phyloP scores from a whole-genome alignment of 2,329 filamentous ascomycete species.

The Penicillium sp. region DNA sequence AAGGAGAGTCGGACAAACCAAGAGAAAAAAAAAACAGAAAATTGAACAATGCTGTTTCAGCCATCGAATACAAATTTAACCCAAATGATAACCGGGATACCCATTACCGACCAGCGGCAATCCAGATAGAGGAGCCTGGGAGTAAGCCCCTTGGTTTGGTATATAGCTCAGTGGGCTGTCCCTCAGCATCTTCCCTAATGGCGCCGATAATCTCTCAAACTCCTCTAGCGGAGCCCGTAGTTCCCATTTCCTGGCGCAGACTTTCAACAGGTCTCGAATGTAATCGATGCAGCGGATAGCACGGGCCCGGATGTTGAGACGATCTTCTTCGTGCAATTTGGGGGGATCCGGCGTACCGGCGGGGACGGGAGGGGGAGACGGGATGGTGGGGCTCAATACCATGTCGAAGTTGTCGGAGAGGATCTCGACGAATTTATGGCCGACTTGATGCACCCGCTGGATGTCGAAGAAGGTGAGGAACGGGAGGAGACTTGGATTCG shows the following conservation, averaged over 20 bases:
- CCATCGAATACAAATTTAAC: slow-evolving; percentile 3
- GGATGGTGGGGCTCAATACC: slow-evolving; percentile 34
- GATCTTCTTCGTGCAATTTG: slow-evolving; percentile 29
- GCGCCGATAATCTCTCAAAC: slow-evolving; percentile 32
- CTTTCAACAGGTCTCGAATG: slow-evolving; percentile 32
- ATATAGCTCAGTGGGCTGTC: slow-evolving; percentile 23
- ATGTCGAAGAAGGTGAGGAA: slow-evolving; percentile 87
- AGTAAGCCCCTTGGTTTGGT: slow-evolving; percentile 10
- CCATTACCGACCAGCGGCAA: slow-evolving; percentile 22
- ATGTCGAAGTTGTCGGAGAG: slow-evolving; percentile 54
- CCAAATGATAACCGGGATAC: slow-evolving; percentile 18
- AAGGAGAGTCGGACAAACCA: neutral
- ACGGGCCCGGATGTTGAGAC: slow-evolving; percentile 34
- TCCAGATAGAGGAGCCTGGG: slow-evolving; percentile 5
- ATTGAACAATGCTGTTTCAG: neutral
- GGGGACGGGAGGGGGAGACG: slow-evolving; percentile 29
- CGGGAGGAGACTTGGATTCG: slow-evolving; percentile 57
- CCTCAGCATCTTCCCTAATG: slow-evolving; percentile 26
- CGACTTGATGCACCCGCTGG: slow-evolving; percentile 73
- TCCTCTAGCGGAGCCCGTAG: slow-evolving; percentile 28
- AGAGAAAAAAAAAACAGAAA: neutral
- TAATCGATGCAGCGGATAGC: slow-evolving; percentile 34
- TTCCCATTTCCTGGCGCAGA: slow-evolving; percentile 36
- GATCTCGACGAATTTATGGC: slow-evolving; percentile 56
- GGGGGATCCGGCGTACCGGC: slow-evolving; percentile 34